phyloP scores from a whole-genome alignment of 1,139 yeast genomes.

The Scheffersomyces quercinus region DNA sequence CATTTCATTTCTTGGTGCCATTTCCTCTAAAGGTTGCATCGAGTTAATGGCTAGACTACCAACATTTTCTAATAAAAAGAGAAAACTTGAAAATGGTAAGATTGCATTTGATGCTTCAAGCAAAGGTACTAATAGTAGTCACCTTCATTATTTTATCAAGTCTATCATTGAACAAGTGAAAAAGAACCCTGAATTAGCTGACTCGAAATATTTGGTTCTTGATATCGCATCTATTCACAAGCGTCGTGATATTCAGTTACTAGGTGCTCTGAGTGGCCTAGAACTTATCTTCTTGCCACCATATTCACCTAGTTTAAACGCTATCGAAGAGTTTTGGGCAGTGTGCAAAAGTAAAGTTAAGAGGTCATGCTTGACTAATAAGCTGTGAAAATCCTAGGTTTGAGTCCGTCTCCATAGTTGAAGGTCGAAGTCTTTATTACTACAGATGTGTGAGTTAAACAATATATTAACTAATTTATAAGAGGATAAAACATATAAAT shows the following conservation, averaged over 20 bases:
- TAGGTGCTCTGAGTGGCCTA: neutral
- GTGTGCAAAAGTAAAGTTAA: neutral
- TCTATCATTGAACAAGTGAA: neutral
- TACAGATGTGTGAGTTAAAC: too few relatives aligned
- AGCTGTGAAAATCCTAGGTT: neutral
- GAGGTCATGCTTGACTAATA: neutral
- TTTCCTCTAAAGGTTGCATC: constrained; percentile 1
- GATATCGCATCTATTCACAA: neutral
- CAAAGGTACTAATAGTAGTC: neutral
- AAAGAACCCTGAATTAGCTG: neutral
- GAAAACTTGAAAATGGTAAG: neutral
- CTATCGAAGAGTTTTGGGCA: neutral
- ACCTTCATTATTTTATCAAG: neutral
- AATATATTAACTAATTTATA: too few relatives aligned
- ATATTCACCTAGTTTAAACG: neutral
- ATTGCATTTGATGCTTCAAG: neutral
- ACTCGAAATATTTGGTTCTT: neutral
- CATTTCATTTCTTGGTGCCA: constrained; percentile 1
- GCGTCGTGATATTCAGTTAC: neutral
- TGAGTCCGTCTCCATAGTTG: too few relatives aligned
- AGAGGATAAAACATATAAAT: too few relatives aligned
- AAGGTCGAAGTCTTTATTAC: too few relatives aligned
- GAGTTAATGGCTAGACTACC: constrained; percentile 1
- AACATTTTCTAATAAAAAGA: neutral
- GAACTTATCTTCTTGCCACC: neutral